These are phyloP conservation scores for Lentinula boryana DNA, from an alignment of 768 basidiomycete species.

Conservation along the genomic window DNA sequence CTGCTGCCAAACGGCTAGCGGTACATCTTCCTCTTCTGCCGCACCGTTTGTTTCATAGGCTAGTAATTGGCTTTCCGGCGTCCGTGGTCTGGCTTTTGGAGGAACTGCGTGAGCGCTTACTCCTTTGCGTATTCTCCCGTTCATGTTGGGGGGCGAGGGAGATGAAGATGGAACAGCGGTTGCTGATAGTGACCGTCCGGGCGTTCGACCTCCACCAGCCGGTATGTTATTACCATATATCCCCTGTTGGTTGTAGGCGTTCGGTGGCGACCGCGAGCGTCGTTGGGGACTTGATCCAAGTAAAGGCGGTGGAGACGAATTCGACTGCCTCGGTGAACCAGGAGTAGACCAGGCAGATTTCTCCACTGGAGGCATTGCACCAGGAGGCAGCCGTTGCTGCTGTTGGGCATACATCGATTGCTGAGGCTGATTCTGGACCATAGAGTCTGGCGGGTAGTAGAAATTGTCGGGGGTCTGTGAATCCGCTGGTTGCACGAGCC, in stretches of 20 bases:
- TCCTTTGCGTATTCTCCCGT: conserved; percentile 55
- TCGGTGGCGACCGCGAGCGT: conserved; percentile 53
- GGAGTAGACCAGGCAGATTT: conserved; percentile 18
- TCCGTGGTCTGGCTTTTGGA: conserved; percentile 33
- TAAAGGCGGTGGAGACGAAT: conserved; percentile 15
- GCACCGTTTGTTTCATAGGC: conserved; percentile 20
- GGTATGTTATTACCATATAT: conserved; percentile 8
- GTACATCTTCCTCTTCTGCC: conserved; percentile 73
- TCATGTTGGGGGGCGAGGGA: conserved; percentile 17
- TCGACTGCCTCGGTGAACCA: conserved; percentile 12
- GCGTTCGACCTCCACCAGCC: conserved; percentile 28
- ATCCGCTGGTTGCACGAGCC: conserved; percentile 12
- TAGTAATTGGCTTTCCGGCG: conserved; percentile 28
- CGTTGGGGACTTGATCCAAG: conserved; percentile 27
- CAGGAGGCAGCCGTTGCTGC: conserved; percentile 48
- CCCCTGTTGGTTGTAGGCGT: conserved; percentile 23
- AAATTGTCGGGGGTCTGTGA: conserved; percentile 25
- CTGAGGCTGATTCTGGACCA: conserved; percentile 8
- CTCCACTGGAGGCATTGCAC: conserved; percentile 54
- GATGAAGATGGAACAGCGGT: conserved; percentile 40
- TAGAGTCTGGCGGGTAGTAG: conserved; percentile 28
- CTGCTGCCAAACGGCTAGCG: conserved; percentile 75
- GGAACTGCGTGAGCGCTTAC: conserved; percentile 57
- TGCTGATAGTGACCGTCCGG: conserved; percentile 69
- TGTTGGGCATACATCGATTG: conserved; percentile 14